phyloP scores from a whole-genome alignment of 2,329 filamentous ascomycete species.

The Trichoderma koningii region DNA sequence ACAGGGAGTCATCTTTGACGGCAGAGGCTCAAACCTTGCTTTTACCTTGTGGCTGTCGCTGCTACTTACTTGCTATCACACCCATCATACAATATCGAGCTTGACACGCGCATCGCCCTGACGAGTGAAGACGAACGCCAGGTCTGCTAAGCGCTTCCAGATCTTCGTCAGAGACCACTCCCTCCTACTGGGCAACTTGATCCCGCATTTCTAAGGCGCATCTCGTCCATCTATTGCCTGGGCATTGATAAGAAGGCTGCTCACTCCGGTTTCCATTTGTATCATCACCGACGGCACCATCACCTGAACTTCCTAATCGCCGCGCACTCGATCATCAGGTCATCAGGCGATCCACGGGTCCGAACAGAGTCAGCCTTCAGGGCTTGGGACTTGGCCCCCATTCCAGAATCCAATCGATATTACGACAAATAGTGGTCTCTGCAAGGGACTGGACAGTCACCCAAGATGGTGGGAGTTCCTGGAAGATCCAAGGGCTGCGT shows the following conservation, averaged over 20 bases:
- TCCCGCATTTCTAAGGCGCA: neutral
- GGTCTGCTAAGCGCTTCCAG: neutral
- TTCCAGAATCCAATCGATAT: neutral
- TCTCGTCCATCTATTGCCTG: neutral
- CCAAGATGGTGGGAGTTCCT: conserved; percentile 28
- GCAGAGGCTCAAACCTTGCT: neutral
- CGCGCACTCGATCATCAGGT: neutral
- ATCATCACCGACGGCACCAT: too few species aligned
- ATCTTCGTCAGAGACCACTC: neutral
- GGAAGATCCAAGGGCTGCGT: conserved; percentile 28
- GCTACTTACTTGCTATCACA: too few species aligned
- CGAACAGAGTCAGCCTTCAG: neutral
- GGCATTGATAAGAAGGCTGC: neutral
- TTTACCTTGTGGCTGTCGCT: neutral
- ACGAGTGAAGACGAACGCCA: neutral
- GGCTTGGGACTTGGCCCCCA: neutral
- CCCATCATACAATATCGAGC: too few species aligned
- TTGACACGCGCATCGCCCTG: neutral
- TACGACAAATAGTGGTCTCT: too few species aligned
- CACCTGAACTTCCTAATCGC: neutral
- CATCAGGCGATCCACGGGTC: neutral
- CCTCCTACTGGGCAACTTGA: neutral
- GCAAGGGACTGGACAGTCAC: neutral
- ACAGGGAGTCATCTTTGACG: neutral
- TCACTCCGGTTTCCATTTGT: neutral